These are phyloP conservation scores for Tubosaeta sp. DNA, from an alignment of 768 basidiomycete genomes.

Conservation along the genomic window DNA sequence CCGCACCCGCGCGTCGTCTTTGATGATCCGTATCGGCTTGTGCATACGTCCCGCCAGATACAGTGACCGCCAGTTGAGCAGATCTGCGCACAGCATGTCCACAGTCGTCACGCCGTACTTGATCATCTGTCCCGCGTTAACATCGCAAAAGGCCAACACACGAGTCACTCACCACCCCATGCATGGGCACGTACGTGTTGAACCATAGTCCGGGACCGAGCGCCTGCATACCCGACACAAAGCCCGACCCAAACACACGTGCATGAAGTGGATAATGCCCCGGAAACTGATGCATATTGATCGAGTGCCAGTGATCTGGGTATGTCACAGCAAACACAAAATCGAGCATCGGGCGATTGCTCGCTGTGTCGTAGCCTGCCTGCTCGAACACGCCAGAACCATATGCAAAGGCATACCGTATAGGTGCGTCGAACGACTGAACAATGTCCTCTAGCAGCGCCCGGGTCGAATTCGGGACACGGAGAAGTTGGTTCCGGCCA, in stretches of 20 bases:
- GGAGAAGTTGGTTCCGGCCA: slow-evolving; percentile 77
- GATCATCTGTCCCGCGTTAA: slow-evolving; percentile 54
- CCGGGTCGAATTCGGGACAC: slow-evolving; percentile 75
- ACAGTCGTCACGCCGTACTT: slow-evolving; percentile 97
- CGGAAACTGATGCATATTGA: slow-evolving; percentile 91
- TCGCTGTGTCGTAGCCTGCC: slow-evolving; percentile 55
- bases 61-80: slow-evolving; percentile 88
- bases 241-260: slow-evolving; percentile 76
- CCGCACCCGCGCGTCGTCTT: slow-evolving; percentile 87
- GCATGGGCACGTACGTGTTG: slow-evolving; percentile 82
- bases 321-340: slow-evolving; percentile 97
- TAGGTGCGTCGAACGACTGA: slow-evolving; percentile 78
- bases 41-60: slow-evolving; percentile 97
- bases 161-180: slow-evolving; percentile 66
- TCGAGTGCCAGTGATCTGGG: slow-evolving; percentile 88
- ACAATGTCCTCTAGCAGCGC: slow-evolving; percentile 80
- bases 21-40: slow-evolving; percentile 92
- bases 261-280: slow-evolving; percentile 88
- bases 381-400: slow-evolving; percentile 96
- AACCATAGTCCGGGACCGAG: slow-evolving; percentile 91
- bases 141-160: neutral
- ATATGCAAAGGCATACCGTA: slow-evolving; percentile 96
- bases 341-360: slow-evolving; percentile 80
- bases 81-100: slow-evolving; percentile 82
- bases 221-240: slow-evolving; percentile 76